A percentile compares a stretch with the other conserved stretches of the same genome.
These are phyloP conservation scores for Pneumocystis jirovecii DNA, from an alignment of 1,139 yeast genomes.

Conservation along the genomic window DNA sequence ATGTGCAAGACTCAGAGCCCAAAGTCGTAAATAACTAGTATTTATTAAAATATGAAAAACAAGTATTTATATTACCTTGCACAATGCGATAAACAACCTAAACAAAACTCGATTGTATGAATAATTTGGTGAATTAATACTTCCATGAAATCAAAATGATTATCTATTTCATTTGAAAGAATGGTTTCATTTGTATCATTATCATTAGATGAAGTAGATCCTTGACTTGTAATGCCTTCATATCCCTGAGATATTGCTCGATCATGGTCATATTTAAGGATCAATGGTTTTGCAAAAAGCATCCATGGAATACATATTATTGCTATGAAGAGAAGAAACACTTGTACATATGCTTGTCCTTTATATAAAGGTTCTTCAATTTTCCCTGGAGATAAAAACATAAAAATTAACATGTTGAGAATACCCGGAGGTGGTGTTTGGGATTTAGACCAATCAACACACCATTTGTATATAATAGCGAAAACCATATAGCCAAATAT, in stretches of 20 bases:
- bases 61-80: constrained; percentile 92
- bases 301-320: constrained; percentile 91
- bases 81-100: constrained; percentile 94
- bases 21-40: background rate
- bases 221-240: constrained; percentile 16
- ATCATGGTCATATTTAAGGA: constrained; percentile 36
- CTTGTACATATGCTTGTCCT: constrained; percentile 72
- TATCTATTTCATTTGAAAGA: constrained; percentile 22
- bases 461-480: constrained; percentile 85
- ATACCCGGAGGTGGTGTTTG: constrained; percentile 79
- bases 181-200: constrained; percentile 21
- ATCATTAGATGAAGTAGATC: constrained; percentile 20
- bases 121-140: constrained; percentile 94
- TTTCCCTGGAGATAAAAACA: constrained; percentile 88
- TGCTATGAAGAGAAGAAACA: constrained; percentile 58
- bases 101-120: constrained; percentile 94
- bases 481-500: constrained; percentile 82
- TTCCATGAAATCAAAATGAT: constrained; percentile 65
- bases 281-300: constrained; percentile 72
- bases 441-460: constrained; percentile 72
- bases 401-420: constrained; percentile 83
- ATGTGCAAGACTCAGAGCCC: constrained; percentile 86
- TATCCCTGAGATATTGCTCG: constrained; percentile 22
- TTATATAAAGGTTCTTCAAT: constrained; percentile 71
- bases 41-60: constrained; percentile 21